Percentiles rank a stretch among this genome's conserved stretches.
Conservation (phyloP, 345 rosid species). For the Populus euphratica region DNA sequence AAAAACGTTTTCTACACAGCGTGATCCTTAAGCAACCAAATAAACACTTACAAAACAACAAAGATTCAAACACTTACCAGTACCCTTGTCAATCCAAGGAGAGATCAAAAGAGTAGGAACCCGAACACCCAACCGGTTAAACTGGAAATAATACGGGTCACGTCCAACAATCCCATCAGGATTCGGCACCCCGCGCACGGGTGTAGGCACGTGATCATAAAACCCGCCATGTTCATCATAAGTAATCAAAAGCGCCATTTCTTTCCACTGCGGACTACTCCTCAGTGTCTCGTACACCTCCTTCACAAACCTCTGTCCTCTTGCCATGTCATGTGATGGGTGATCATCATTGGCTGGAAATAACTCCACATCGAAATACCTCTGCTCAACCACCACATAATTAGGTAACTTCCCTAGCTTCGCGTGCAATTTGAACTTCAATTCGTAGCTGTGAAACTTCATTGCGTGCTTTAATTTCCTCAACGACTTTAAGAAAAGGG, state of each 20-base stretch:
- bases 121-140: conserved; percentile 85
- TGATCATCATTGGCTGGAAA: conserved; percentile 93
- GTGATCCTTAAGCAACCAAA: neutral
- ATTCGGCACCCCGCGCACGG: conserved; percentile 68
- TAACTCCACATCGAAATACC: conserved; percentile 63
- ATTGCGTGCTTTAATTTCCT: conserved; percentile 62
- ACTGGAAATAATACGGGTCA: conserved; percentile 85
- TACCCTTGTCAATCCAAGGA: conserved; percentile 92
- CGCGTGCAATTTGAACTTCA: conserved; percentile 70
- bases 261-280: conserved; percentile 96
- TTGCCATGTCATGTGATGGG: conserved; percentile 90
- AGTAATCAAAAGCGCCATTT: conserved; percentile 82
- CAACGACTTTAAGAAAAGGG: conserved; percentile 67
- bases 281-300: conserved; percentile 89
- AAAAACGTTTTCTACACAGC: neutral
- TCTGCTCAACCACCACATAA: conserved; percentile 82
- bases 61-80: conserved; percentile 46
- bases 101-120: conserved; percentile 82
- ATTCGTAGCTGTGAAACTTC: conserved; percentile 62
- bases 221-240: conserved; percentile 98
- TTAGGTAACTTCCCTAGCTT: conserved; percentile 70
- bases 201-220: conserved; percentile 95
- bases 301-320: conserved; percentile 85
- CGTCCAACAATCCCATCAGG: conserved; percentile 93
- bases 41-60: neutral